Percentiles rank a stretch among this genome's conserved stretches.
These are phyloP conservation scores for Apiospora pterosperma DNA, from an alignment of 2,329 filamentous ascomycete genomes.

Conservation along the genomic window DNA sequence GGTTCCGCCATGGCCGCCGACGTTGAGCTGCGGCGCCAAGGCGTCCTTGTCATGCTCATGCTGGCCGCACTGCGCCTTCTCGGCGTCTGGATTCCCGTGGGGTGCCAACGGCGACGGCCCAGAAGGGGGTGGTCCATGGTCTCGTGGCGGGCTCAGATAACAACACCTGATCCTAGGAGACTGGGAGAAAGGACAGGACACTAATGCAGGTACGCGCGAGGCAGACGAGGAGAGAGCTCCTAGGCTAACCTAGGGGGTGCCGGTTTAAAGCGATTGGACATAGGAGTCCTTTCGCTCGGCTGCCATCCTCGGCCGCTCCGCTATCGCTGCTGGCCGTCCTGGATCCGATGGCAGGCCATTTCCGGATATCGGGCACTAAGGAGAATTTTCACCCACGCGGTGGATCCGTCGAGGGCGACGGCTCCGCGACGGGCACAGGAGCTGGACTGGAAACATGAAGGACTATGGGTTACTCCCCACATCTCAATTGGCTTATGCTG, in stretches of 20 bases:
- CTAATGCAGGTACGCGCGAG: not conserved
- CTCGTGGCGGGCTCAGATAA: not conserved
- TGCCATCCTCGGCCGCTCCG: not conserved
- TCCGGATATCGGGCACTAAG: not conserved
- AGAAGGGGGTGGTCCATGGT: not conserved
- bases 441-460: not conserved
- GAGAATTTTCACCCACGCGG: not conserved
- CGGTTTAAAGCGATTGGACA: not conserved
- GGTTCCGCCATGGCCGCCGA: slow-evolving; percentile 10
- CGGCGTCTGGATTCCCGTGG: not conserved
- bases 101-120: not conserved
- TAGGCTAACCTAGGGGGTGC: no score
- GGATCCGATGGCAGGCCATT: not conserved
- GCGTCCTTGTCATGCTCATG: not conserved
- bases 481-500: not conserved
- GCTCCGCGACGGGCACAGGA: not conserved
- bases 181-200: not conserved
- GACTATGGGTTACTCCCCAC: not conserved
- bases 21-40: not conserved
- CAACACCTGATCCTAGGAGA: not conserved
- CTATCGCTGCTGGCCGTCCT: not conserved
- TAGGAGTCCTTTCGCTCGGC: not conserved
- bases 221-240: not conserved
- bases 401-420: not conserved
- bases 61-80: not conserved